Base-by-base conservation (phyloP, 1,284 basidiomycete species). In the Trichosporon sp. region DNA sequence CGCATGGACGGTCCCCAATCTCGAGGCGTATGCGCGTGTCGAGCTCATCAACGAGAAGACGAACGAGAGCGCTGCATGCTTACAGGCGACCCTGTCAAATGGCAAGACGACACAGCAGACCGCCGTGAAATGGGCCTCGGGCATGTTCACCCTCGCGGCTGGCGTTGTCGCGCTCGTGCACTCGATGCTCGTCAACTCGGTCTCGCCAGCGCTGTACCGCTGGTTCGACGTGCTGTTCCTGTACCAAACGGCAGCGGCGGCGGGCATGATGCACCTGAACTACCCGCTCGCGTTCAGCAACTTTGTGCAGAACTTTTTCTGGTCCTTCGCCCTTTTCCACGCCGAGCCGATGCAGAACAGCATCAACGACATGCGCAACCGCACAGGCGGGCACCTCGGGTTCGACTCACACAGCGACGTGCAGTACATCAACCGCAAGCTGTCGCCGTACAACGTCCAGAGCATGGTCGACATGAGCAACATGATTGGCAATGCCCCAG, bases 61-160 rank as follows among this genome's bases (percentile, higher is more conserved):
- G 1, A 89, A 89, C 63, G 83, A 89, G 4, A 86, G 92, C 71
- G 92, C 91, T 63, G 93, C 94, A 0, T 99, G 96, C 77, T 87
- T 98, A 2, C 94, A 96, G 82, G 89, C 94, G 7, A 96, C 94
- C 0, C 86, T 98, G 3, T 90, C 92, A 21, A 99, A 98, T 80
- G 95, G 96, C 10, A 91, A 91, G 88, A 92, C 93, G 0, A 88
- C 90, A 0, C 88, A 89, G 71, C 91, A 93, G 81, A 80, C 84
- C 3, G 89, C 88, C 2, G 94, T 94, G 12, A 88, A 90, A 77
- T 96, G 92, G 91, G 87, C 88, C 0, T 90, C 91, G 4, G 91
- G 88, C 31, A 90, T 87, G 26, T 83, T 96, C 67, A 89, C 90
- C 1, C 81, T 96, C 48, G 86, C 90, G 4, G 88, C 91, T 0